phyloP scores from a whole-genome alignment of 2,329 filamentous ascomycete species.

The Aschersonia sp. region DNA sequence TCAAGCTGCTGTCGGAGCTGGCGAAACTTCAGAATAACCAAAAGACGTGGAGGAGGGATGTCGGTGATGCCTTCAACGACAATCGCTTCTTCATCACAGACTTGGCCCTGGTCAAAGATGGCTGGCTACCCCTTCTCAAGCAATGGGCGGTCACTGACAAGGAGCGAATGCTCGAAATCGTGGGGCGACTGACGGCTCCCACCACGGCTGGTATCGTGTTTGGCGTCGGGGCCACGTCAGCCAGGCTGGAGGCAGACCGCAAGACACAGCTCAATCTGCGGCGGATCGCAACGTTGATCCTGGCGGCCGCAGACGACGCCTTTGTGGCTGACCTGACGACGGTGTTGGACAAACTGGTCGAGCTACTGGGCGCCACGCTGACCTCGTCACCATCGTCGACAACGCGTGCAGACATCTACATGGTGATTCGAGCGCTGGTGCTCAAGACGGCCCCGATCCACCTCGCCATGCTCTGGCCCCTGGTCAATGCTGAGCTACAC shows the following conservation, averaged over 20 bases:
- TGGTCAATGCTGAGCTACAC: slow-evolving; percentile 76
- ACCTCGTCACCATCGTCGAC: slow-evolving; percentile 85
- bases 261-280: slow-evolving; percentile 84
- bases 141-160: slow-evolving; percentile 82
- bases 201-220: slow-evolving; percentile 95
- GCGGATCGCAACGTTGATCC: slow-evolving; percentile 62
- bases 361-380: slow-evolving; percentile 69
- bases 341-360: slow-evolving; percentile 72
- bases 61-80: slow-evolving; percentile 86
- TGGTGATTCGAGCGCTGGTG: slow-evolving; percentile 70
- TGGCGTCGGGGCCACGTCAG: slow-evolving; percentile 90
- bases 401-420: slow-evolving; percentile 78
- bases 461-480: slow-evolving; percentile 75
- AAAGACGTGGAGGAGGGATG: slow-evolving; percentile 86
- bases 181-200: slow-evolving; percentile 66
- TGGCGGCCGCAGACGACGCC: slow-evolving; percentile 63
- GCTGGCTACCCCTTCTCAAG: slow-evolving; percentile 71
- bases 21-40: slow-evolving; percentile 65
- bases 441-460: slow-evolving; percentile 69
- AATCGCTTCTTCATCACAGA: slow-evolving; percentile 66
- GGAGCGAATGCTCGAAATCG: slow-evolving; percentile 69
- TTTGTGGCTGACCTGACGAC: slow-evolving; percentile 62
- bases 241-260: slow-evolving; percentile 85
- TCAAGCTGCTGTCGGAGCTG: slow-evolving; percentile 64
- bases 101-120: slow-evolving; percentile 47